Conservation (phyloP, 306 rosid species). For the Purshia tridentata region DNA sequence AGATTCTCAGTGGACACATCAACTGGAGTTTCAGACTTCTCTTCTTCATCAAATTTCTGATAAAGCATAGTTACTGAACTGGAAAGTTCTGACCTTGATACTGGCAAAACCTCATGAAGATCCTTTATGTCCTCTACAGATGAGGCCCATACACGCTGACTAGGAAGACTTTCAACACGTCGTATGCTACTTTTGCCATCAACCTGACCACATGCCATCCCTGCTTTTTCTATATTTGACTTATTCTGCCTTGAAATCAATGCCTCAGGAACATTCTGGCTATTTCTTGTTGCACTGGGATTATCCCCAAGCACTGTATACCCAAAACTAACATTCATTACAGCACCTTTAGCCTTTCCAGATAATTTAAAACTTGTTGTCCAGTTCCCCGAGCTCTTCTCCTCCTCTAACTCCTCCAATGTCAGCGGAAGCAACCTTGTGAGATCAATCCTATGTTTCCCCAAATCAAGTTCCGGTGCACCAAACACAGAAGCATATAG, state of each 20-base stretch:
- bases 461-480: constrained; percentile 68
- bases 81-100: constrained; percentile 43
- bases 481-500: constrained; percentile 65
- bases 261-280: constrained; percentile 26
- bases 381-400: constrained; percentile 77
- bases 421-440: constrained; percentile 86
- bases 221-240: constrained; percentile 26
- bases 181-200: constrained; percentile 48
- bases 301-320: constrained; percentile 60
- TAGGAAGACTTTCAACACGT: constrained; percentile 46
- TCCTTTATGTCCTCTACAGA: constrained; percentile 56
- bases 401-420: constrained; percentile 83
- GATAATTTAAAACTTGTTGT: constrained; percentile 71
- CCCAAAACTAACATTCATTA: constrained; percentile 85
- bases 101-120: constrained; percentile 69
- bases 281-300: constrained; percentile 31
- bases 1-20: constrained; percentile 39
- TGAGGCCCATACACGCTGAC: constrained; percentile 18
- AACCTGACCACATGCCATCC: constrained; percentile 35
- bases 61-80: constrained; percentile 49
- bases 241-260: constrained; percentile 38
- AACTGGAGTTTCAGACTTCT: constrained; percentile 28
- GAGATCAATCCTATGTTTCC: constrained; percentile 84
- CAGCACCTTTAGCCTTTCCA: constrained; percentile 75
- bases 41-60: constrained; percentile 54